Evolutionary conservation across 73 alveolate species (phyloP).

Genomic region (Breviolum minutum): DNA sequence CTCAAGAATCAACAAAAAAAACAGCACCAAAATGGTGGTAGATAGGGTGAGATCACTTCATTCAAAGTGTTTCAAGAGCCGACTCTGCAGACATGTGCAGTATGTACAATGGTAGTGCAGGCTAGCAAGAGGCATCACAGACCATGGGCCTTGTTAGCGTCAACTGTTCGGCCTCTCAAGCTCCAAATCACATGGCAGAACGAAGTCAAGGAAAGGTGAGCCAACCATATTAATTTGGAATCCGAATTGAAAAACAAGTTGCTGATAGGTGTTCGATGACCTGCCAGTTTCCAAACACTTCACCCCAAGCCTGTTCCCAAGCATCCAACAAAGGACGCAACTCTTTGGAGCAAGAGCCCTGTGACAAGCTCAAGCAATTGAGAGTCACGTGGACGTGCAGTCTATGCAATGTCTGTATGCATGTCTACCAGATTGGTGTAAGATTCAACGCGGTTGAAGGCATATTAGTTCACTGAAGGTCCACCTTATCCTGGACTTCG

Average conservation of each 20-base stretch:
- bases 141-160: constrained; percentile 7
- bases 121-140: not conserved
- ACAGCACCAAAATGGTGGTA: not conserved
- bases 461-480: not conserved
- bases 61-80: too few relatives aligned
- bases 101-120: not conserved
- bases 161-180: constrained; percentile 19
- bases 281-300: too few relatives aligned
- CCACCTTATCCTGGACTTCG: constrained; percentile 85
- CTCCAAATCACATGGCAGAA: not conserved
- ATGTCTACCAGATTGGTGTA: not conserved
- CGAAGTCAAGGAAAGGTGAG: too few relatives aligned
- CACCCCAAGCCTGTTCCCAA: constrained; percentile 64
- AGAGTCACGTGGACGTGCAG: not conserved
- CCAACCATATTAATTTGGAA: not conserved
- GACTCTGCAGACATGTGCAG: too few relatives aligned
- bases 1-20: not conserved
- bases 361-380: not conserved
- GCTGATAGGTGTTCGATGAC: too few relatives aligned
- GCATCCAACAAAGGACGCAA: constrained; percentile 67
- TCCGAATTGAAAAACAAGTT: too few relatives aligned
- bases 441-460: not conserved
- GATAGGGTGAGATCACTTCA: not conserved
- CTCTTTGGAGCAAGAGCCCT: constrained; percentile 95
- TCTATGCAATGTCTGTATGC: not conserved